Percentiles rank a stretch among this genome's conserved stretches.
phyloP scores from a whole-genome alignment of 164 flowering plant species.

The Aristolochia californica region DNA sequence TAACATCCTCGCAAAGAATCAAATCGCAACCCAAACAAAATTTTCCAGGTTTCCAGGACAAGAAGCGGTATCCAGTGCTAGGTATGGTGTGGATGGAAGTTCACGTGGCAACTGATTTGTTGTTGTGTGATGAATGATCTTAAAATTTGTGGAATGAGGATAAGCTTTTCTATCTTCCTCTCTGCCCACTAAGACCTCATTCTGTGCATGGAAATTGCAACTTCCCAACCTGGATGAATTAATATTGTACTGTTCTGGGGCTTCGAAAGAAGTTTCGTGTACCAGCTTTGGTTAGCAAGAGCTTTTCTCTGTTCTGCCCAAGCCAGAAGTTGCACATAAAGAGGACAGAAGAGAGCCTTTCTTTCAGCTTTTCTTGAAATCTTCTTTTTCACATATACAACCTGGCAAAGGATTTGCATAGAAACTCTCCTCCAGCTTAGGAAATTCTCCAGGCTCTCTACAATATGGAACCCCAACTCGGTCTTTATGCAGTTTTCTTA shows the following conservation, averaged over 20 bases:
- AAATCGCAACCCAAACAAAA: neutral
- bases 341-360: neutral
- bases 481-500: conserved; percentile 68
- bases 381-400: conserved; percentile 65
- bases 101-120: neutral
- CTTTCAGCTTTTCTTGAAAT: neutral
- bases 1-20: conserved; percentile 1
- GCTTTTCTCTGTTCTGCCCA: neutral
- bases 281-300: neutral
- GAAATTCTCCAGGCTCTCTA: conserved; percentile 87
- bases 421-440: conserved; percentile 94
- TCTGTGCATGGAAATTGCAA: neutral
- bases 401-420: conserved; percentile 95
- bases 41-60: neutral
- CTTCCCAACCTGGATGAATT: neutral
- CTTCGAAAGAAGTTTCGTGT: neutral
- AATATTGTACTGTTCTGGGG: neutral
- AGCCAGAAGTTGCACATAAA: neutral
- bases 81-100: neutral
- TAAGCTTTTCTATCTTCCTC: neutral
- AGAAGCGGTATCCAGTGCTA: neutral
- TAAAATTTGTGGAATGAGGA: neutral
- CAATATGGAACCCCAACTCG: conserved; percentile 67
- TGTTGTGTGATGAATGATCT: neutral
- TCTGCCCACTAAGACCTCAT: too few relatives aligned